Evolutionary conservation across 2,329 filamentous ascomycete species (phyloP), one percentile per base, ranked within the genome.

Genomic region (Diatrype stigma): DNA sequence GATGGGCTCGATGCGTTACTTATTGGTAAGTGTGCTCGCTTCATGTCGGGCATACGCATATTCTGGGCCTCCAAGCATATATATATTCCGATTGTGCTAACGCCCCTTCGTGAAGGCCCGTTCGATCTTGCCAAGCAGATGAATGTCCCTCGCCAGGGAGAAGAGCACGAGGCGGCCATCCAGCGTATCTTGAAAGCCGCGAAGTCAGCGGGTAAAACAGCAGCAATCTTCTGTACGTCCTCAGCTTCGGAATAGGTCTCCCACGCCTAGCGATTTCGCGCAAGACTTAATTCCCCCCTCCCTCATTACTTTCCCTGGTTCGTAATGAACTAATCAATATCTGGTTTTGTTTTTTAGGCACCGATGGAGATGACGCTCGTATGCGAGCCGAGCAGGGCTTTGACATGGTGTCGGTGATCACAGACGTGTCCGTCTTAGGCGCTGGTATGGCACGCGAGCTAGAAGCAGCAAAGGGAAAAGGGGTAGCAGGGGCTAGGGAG

Each of bases 141-240:
- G 57, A 66, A 67, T 6, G 63, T 69, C 8, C 54, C 56, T 19
- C 66, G 65, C 1, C 62, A 65, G 21, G 66, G 69, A 2, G 60
- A 65, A 32, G 68, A 71, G 56, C 70, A 71, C 53, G 69, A 71
- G 51, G 67, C 66, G 26, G 67, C 68, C 37, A 73, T 73, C 34
- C 60, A 68, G 42, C 64, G 64, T 10, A 65, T 67, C 38, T 48
- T 69, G 45, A 54, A 57, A 22, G 70, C 70, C 3, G 64, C 66
- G 19, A 62, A 66, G 50, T 58, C 58, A 2, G 61, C 65, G 3
- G 68, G 69, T 46, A 73, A 72, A 59, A 70, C 62, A 54, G 68
- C 68, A 23, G 70, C 69, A 42, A 72, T 73, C 28, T 73, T 72
- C 60, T 72, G 70, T 67, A 61, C n/a, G 61, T 62, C 26, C 26